A percentile compares a stretch with the other conserved stretches of the same genome.
Evolutionary conservation across 73 alveolate species (phyloP).

Genomic region (Stentor coeruleus): DNA sequence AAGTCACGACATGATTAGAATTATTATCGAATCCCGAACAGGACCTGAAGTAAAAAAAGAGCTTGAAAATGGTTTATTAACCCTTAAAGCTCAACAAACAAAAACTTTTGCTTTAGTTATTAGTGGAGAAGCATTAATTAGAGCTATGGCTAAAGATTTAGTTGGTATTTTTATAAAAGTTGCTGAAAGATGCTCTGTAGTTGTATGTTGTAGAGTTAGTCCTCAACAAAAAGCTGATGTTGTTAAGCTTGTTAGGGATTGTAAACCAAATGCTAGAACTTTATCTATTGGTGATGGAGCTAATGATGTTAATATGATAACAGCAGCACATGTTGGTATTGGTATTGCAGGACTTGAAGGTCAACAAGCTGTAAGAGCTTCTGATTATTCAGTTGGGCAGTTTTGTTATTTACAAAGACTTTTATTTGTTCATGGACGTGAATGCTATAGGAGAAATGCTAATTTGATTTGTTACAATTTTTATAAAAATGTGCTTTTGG

Average conservation of each 20-base stretch:
- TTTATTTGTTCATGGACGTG: constrained; percentile 94
- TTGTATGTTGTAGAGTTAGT: too few species aligned
- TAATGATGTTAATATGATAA: constrained; percentile 94
- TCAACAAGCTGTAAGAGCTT: constrained; percentile 87
- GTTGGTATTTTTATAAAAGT: constrained; percentile 17
- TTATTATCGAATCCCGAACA: constrained; percentile 57
- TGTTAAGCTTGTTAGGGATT: constrained; percentile 61
- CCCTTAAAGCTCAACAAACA: neutral
- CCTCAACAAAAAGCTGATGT: constrained; percentile 91
- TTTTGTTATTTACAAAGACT: constrained; percentile 76
- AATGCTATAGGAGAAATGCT: constrained; percentile 80
- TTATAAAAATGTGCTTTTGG: constrained; percentile 83
- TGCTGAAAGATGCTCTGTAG: too few species aligned
- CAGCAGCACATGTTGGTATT: constrained; percentile 94
- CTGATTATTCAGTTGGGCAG: constrained; percentile 83
- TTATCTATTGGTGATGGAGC: constrained; percentile 99
- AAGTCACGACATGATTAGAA: constrained; percentile 65
- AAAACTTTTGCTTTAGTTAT: constrained; percentile 53
- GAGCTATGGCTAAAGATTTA: neutral
- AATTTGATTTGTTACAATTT: constrained; percentile 73
- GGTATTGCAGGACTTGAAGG: constrained; percentile 95
- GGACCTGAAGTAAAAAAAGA: constrained; percentile 41
- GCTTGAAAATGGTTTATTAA: constrained; percentile 44
- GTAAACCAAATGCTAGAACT: too few species aligned
- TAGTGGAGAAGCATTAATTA: constrained; percentile 37